Conservation (phyloP, 1,139 yeast genomes). For the Zygoascus meyerae region DNA sequence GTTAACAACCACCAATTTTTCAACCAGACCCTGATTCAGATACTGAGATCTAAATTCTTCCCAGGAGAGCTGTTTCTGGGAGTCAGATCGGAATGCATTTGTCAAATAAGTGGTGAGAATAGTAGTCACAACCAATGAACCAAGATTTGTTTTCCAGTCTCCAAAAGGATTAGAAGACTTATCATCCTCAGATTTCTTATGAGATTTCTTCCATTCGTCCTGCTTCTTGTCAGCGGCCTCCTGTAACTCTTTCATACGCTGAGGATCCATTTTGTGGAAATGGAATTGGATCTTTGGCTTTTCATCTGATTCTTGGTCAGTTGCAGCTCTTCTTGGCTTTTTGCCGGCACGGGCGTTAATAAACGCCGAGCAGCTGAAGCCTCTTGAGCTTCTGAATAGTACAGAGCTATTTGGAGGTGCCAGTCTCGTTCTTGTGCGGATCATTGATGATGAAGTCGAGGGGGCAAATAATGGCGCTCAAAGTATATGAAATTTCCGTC, state of each 20-base stretch:
- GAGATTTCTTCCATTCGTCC: slow-evolving; percentile 1
- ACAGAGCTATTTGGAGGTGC: no score
- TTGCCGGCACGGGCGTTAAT: background rate
- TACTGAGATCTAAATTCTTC: slow-evolving; percentile 83
- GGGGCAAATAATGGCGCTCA: no score
- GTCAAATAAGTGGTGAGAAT: slow-evolving; percentile 10
- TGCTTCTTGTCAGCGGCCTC: background rate
- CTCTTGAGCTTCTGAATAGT: no score
- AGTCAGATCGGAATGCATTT: slow-evolving; percentile 6
- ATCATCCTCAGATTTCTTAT: background rate
- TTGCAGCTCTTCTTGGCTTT: background rate
- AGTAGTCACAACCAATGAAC: slow-evolving; percentile 15
- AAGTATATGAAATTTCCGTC: no score
- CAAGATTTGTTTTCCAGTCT: slow-evolving; percentile 4
- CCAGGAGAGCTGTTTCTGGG: slow-evolving; percentile 45
- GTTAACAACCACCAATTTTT: slow-evolving; percentile 68
- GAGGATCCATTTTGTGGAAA: slow-evolving; percentile 5
- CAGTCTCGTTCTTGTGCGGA: no score
- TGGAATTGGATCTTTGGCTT: slow-evolving; percentile 8
- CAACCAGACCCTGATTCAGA: slow-evolving; percentile 78
- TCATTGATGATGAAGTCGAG: no score
- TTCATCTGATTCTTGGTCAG: background rate
- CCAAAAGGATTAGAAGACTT: background rate
- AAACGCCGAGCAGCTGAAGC: no score
- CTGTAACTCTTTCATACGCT: background rate